Evolutionary conservation across 306 rosid genomes (phyloP).

Genomic region (Psophocarpus tetragonolobus): DNA sequence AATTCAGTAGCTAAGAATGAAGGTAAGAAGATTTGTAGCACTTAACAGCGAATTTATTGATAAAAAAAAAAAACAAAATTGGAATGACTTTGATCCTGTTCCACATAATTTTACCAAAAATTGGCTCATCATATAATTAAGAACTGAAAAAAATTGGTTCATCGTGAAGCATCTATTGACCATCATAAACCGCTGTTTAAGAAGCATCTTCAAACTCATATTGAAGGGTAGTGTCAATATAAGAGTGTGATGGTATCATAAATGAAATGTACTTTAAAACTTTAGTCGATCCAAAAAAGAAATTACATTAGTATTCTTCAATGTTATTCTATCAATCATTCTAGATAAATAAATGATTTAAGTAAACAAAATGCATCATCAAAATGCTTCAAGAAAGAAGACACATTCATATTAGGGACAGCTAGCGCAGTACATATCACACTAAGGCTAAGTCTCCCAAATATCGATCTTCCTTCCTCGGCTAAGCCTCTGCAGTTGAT

Average conservation of each 20-base stretch:
- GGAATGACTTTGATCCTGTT: background rate
- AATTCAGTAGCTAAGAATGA: background rate
- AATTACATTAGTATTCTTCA: constrained; percentile 19
- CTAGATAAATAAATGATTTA: constrained; percentile 9
- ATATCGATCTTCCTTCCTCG: constrained; percentile 54
- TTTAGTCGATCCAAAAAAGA: background rate
- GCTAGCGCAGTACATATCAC: constrained; percentile 1
- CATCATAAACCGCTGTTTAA: no score
- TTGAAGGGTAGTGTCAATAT: background rate
- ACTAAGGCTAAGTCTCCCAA: no score
- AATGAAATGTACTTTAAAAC: constrained; percentile 19
- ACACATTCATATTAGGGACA: constrained; percentile 34
- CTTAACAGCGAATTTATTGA: background rate
- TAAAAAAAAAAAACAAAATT: background rate
- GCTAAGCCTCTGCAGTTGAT: constrained; percentile 87
- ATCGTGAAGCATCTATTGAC: no score
- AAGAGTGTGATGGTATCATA: no score
- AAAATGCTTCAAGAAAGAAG: constrained; percentile 9
- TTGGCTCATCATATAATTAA: no score
- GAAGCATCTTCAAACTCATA: background rate
- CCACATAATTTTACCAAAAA: background rate
- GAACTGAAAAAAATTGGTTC: no score
- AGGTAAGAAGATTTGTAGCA: background rate
- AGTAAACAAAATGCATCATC: background rate
- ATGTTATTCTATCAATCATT: background rate